Percentiles rank a stretch among this genome's conserved stretches.
Conservation (phyloP, 345 rosid species). For the Eutrema japonicum region DNA sequence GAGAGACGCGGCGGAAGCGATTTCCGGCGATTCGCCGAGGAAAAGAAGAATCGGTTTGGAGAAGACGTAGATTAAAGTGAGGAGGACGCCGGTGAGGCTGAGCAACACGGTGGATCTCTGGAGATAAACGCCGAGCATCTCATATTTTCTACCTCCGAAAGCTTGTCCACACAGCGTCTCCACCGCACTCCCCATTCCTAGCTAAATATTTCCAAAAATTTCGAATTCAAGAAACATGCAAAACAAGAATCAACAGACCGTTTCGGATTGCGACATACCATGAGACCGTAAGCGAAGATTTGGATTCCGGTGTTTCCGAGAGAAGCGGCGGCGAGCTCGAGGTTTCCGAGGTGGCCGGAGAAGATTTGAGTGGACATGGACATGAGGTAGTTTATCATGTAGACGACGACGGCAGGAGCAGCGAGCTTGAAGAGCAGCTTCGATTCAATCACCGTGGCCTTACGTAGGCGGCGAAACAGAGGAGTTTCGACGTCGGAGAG, state of each 20-base stretch:
- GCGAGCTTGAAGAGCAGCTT: constrained; percentile 57
- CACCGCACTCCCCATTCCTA: constrained; percentile 72
- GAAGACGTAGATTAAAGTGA: constrained; percentile 53
- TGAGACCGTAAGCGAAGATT: constrained; percentile 47
- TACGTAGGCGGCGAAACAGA: neutral
- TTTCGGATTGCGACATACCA: constrained; percentile 3
- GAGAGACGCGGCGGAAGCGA: constrained; percentile 58
- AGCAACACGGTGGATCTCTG: constrained; percentile 63
- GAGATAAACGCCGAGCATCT: constrained; percentile 60
- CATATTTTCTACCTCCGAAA: constrained; percentile 55
- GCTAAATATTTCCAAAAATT: constrained; percentile 20
- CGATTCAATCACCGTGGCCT: constrained; percentile 34
- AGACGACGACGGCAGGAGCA: constrained; percentile 56
- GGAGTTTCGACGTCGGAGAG: constrained; percentile 34
- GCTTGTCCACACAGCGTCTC: constrained; percentile 78
- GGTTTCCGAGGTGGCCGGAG: constrained; percentile 63
- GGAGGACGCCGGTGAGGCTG: constrained; percentile 50
- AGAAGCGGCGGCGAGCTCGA: constrained; percentile 63
- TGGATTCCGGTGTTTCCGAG: constrained; percentile 67
- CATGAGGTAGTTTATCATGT: constrained; percentile 59
- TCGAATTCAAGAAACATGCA: too few relatives aligned
- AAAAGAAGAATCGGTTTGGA: constrained; percentile 51
- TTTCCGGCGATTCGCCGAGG: constrained; percentile 53
- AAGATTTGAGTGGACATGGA: constrained; percentile 62
- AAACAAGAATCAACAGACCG: too few relatives aligned